Evolutionary conservation across 805 yeast genomes (phyloP).

Genomic region (Ogataea saltuana): DNA sequence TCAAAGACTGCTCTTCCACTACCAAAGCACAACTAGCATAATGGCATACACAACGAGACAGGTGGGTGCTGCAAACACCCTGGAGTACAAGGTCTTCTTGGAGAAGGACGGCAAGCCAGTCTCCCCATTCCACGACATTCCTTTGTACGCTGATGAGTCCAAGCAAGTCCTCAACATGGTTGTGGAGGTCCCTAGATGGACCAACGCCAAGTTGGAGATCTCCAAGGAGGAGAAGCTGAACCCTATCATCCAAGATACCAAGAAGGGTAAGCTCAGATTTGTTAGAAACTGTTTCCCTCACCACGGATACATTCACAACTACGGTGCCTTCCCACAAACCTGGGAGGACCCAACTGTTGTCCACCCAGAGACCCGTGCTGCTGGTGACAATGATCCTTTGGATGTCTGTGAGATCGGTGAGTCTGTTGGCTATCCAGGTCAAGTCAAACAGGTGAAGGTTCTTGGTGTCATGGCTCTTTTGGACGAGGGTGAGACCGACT

Average conservation of each 20-base stretch:
- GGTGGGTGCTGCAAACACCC: constrained; percentile 93
- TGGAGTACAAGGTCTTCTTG: constrained; percentile 87
- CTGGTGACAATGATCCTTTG: constrained; percentile 84
- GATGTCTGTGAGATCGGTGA: constrained; percentile 85
- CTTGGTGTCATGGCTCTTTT: constrained; percentile 92
- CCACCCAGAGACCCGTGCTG: constrained; percentile 66
- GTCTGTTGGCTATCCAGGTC: constrained; percentile 63
- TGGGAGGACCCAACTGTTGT: constrained; percentile 73
- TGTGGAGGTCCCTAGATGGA: constrained; percentile 98
- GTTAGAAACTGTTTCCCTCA: constrained; percentile 98
- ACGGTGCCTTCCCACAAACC: constrained; percentile 97
- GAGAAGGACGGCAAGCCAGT: constrained; percentile 93
- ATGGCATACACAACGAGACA: constrained; percentile 89
- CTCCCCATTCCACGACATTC: constrained; percentile 93
- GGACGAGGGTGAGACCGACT: constrained; percentile 89
- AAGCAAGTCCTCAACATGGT: constrained; percentile 76
- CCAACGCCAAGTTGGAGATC: constrained; percentile 96
- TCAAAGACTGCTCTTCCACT: not conserved
- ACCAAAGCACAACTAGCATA: not conserved
- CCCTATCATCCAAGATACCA: constrained; percentile 96
- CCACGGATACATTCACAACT: constrained; percentile 97
- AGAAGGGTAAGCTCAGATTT: constrained; percentile 93
- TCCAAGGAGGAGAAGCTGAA: constrained; percentile 79
- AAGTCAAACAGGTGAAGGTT: constrained; percentile 84
- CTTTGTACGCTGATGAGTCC: constrained; percentile 91